phyloP scores from a whole-genome alignment of 805 yeast species.

The Yarrowia divulgata region DNA sequence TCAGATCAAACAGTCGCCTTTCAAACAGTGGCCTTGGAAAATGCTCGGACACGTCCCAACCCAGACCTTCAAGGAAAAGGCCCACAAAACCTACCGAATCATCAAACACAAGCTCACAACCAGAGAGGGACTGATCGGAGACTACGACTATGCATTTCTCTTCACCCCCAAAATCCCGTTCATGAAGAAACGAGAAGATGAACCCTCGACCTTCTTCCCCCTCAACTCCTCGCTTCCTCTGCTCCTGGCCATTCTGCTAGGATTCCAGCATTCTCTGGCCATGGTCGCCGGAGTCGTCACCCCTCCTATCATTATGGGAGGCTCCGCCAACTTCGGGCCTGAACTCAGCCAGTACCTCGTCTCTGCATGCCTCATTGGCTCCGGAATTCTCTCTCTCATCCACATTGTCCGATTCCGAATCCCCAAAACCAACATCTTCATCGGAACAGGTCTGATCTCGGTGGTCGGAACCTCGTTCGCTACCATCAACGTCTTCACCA shows the following conservation, averaged over 20 bases:
- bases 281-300: constrained; percentile 94
- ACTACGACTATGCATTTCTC: constrained; percentile 79
- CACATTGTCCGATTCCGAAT: constrained; percentile 85
- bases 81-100: background rate
- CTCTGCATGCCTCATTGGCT: constrained; percentile 73
- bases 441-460: constrained; percentile 88
- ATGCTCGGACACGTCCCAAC: constrained; percentile 31
- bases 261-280: constrained; percentile 86
- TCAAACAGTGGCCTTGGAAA: background rate
- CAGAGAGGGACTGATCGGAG: constrained; percentile 83
- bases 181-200: constrained; percentile 54
- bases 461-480: constrained; percentile 94
- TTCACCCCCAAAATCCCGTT: constrained; percentile 86
- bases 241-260: constrained; percentile 74
- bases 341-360: constrained; percentile 66
- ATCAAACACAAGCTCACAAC: constrained; percentile 60
- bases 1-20: background rate
- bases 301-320: constrained; percentile 78
- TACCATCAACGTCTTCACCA: constrained; percentile 78
- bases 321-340: constrained; percentile 63
- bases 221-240: constrained; percentile 81
- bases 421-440: constrained; percentile 71
- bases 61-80: constrained; percentile 1
- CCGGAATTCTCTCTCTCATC: constrained; percentile 72
- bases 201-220: constrained; percentile 82